Evolutionary conservation across 305 asterid species (phyloP), one percentile per base, ranked within the genome.

Genomic region (Solanum hybrid): DNA sequence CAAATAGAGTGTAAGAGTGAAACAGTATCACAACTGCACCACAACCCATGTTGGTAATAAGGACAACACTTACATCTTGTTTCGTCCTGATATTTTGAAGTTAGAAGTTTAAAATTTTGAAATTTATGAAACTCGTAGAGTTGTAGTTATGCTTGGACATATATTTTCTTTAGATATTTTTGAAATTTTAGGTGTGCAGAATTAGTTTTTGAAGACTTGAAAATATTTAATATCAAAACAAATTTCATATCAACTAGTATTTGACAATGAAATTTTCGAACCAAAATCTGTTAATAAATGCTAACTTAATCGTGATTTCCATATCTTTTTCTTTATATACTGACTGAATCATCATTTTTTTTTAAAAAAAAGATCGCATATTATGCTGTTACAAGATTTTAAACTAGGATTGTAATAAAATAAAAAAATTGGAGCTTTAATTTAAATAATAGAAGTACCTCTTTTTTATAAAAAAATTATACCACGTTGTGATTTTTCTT

Each of bases 331-430:
- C 37, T 9, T 32, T 76, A 32, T 78, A 32, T 17, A 12, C 24
- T 7, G 40, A 8, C 42, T 32, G 22, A 32, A 69, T 24, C 75
- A 69, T 69, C 75, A 32, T 34, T 7, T 8, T 14, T 29, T 29
- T 7, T 13, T 0, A 0, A 0, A 9, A 26, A 66, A 0, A 26
- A 69, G 9, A 26, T 26, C 1, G 5, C 6, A 72, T 72, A 72
- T 72, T 72, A 72, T 13, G 5, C 22, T 0, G 3, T 72, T 75
- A 75, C 37, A 31, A 77, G 24, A 77, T 77, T 77, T 77, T 77
- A 77, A 20, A 77, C 36, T 34, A 34, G 10, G 4, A 77, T 17
- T 76, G 27, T 76, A 32, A 32, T 76, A 6, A 32, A 76, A 8
- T 32, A 32, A 77, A 20, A 14, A 16, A 7, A 4, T 8, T 75